Evolutionary conservation across 257 asterid genomes (phyloP).

Genomic region (Ophiorrhiza pumila): DNA sequence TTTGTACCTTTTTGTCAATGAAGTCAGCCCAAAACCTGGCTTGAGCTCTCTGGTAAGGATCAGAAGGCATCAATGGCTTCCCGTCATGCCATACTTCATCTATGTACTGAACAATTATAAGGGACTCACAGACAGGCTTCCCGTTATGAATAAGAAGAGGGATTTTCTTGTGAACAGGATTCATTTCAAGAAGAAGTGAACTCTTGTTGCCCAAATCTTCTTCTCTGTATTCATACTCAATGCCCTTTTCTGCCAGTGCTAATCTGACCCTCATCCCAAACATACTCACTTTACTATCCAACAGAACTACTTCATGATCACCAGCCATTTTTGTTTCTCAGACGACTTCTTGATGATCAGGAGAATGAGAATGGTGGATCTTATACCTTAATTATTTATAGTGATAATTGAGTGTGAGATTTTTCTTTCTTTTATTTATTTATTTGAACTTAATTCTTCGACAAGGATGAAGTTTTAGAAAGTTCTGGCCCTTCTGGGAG

Average conservation of each 20-base stretch:
- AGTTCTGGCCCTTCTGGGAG: too few relatives aligned
- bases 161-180: conserved; percentile 53
- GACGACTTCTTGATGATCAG: not conserved
- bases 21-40: conserved; percentile 18
- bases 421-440: too few relatives aligned
- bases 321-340: conserved; percentile 31
- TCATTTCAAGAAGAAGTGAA: conserved; percentile 39
- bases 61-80: conserved; percentile 7
- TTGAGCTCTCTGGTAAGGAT: conserved; percentile 15
- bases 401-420: too few relatives aligned
- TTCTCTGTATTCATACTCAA: conserved; percentile 35
- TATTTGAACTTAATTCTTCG: too few relatives aligned
- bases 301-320: conserved; percentile 30
- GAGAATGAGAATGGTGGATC: not conserved
- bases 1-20: conserved; percentile 18
- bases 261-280: conserved; percentile 52
- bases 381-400: too few relatives aligned
- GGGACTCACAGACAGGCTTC: conserved; percentile 55
- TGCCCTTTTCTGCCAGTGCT: conserved; percentile 49
- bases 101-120: conserved; percentile 45
- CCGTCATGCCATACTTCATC: conserved; percentile 45
- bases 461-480: too few relatives aligned
- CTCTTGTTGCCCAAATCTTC: conserved; percentile 44
- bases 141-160: conserved; percentile 58
- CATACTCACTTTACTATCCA: conserved; percentile 38